Conservation (phyloP, 768 basidiomycete genomes). For the Amanita rimosa region DNA sequence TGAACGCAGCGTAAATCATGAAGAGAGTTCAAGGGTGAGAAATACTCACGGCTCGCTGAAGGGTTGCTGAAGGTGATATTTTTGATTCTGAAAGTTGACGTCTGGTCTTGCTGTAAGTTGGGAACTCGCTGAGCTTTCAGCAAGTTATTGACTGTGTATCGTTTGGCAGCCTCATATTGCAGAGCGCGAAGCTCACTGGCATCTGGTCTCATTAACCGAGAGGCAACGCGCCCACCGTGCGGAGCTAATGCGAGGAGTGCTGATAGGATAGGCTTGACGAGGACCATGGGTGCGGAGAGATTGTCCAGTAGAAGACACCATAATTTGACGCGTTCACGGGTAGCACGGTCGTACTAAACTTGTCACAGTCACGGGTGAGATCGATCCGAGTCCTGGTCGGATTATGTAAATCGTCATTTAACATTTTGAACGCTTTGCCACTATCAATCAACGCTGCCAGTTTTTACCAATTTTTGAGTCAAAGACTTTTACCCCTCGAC, state of each 20-base stretch:
- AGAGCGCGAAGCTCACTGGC: constrained; percentile 24
- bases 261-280: too few relatives aligned
- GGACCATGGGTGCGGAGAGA: too few relatives aligned
- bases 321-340: too few relatives aligned
- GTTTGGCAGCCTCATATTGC: constrained; percentile 37
- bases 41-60: constrained; percentile 43
- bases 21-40: background rate
- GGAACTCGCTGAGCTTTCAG: background rate
- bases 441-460: too few relatives aligned
- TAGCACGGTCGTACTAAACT: too few relatives aligned
- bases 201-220: constrained; percentile 26
- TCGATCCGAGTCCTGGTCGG: too few relatives aligned
- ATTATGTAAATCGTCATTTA: too few relatives aligned
- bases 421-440: too few relatives aligned
- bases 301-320: too few relatives aligned
- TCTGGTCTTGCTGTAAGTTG: background rate
- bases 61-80: constrained; percentile 68
- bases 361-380: too few relatives aligned
- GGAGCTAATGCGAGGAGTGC: background rate
- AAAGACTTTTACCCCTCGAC: too few relatives aligned
- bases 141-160: constrained; percentile 17
- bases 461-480: too few relatives aligned
- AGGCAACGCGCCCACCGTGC: background rate
- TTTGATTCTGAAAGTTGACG: constrained; percentile 17
- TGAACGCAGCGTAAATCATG: background rate